Conservation (phyloP, 345 rosid species). For the Isatis tinctoria region DNA sequence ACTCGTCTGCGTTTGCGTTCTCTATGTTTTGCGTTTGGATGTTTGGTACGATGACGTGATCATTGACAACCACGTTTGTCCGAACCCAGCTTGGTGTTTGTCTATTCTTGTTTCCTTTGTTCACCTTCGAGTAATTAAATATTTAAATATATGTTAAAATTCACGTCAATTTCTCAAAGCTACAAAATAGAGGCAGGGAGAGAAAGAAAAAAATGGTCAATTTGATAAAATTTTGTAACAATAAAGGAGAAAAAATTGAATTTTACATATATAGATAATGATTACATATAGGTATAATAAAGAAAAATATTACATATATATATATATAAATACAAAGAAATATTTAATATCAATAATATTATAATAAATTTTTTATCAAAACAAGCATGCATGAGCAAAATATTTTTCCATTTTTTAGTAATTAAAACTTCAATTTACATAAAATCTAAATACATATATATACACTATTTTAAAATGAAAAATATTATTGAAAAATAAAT, state of each 20-base stretch:
- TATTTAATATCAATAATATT: neutral
- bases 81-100: slow-evolving; percentile 58
- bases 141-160: neutral
- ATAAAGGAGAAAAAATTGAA: neutral
- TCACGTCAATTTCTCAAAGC: neutral
- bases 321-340: neutral
- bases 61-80: slow-evolving; percentile 46
- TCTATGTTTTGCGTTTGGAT: slow-evolving; percentile 37
- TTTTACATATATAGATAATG: neutral
- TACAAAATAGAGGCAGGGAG: neutral
- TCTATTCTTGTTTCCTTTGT: slow-evolving; percentile 18
- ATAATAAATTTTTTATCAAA: neutral
- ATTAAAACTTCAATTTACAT: neutral
- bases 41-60: slow-evolving; percentile 52
- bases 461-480: neutral
- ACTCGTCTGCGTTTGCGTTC: slow-evolving; percentile 45
- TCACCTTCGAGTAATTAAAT: slow-evolving; percentile 32
- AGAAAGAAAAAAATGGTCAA: neutral
- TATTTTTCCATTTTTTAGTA: neutral
- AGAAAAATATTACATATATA: no score
- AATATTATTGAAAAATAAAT: neutral
- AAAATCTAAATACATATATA: neutral
- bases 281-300: neutral
- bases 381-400: neutral
- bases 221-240: neutral